phyloP scores from a whole-genome alignment of 108 stramenopile species.

The Cylindrotheca closterium region DNA sequence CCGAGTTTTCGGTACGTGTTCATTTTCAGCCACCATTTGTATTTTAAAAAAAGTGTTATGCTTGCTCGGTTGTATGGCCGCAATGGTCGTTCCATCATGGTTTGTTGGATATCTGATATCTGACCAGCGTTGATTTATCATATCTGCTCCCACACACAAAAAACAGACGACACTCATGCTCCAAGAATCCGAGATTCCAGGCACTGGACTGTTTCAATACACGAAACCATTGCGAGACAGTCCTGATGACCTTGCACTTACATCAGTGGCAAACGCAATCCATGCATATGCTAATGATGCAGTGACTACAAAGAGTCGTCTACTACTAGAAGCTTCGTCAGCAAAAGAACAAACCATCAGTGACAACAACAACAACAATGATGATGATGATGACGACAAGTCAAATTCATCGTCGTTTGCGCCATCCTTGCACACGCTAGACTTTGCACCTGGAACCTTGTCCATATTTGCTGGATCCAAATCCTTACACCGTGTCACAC shows the following conservation, averaged over 20 bases:
- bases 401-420: background rate
- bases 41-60: no score
- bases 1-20: slow-evolving; percentile 37
- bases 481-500: slow-evolving; percentile 44
- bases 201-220: slow-evolving; percentile 47
- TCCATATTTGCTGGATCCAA: slow-evolving; percentile 45
- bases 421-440: slow-evolving; percentile 34
- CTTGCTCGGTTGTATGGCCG: no score
- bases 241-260: slow-evolving; percentile 15
- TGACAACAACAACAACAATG: background rate
- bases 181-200: slow-evolving; percentile 26
- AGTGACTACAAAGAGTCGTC: background rate
- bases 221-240: slow-evolving; percentile 37
- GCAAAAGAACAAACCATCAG: background rate
- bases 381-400: background rate
- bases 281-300: slow-evolving; percentile 9
- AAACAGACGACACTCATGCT: slow-evolving; percentile 41
- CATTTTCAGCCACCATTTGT: background rate
- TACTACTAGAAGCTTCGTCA: background rate
- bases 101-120: no score
- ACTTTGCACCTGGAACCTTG: slow-evolving; percentile 49
- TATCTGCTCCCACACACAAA: no score
- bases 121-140: no score
- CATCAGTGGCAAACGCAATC: slow-evolving; percentile 11
- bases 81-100: no score